These are phyloP conservation scores for Furculomyces boomerangus DNA, from an alignment of 371 early-diverging fungal species.

Conservation along the genomic window DNA sequence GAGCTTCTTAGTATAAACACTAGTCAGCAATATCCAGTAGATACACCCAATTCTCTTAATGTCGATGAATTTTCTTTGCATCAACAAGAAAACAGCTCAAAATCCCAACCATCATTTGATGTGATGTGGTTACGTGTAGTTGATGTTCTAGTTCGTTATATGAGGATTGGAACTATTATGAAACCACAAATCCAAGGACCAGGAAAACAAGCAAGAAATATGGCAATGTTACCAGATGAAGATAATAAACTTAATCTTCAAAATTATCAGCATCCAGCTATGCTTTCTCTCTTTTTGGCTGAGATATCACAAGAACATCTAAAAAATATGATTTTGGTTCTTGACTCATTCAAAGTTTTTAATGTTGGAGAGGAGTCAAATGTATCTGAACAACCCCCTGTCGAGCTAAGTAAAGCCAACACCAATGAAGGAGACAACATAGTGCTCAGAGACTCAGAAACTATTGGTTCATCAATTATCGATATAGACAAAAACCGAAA, in stretches of 20 bases:
- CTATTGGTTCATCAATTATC: background rate
- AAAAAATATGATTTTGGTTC: constrained; percentile 22
- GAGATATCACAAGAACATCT: constrained; percentile 25
- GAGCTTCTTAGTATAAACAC: constrained; percentile 3
- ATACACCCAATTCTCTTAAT: background rate
- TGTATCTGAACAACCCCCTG: background rate
- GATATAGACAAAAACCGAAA: constrained; percentile 4
- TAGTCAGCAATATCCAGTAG: background rate
- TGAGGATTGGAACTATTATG: constrained; percentile 7
- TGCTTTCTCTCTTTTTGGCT: constrained; percentile 8
- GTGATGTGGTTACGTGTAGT: constrained; percentile 19
- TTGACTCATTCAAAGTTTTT: constrained; percentile 19
- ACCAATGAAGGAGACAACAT: background rate
- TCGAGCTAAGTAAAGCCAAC: background rate
- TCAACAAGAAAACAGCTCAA: constrained; percentile 1
- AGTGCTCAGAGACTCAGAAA: background rate
- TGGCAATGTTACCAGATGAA: background rate
- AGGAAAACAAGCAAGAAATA: background rate
- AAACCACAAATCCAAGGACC: background rate
- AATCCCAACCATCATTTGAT: constrained; percentile 5
- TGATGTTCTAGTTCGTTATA: constrained; percentile 11
- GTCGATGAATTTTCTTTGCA: background rate
- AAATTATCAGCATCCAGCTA: constrained; percentile 8
- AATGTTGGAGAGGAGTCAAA: too few relatives aligned
- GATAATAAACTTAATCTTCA: background rate